Evolutionary conservation across 2,329 filamentous ascomycete species (phyloP).

Genomic region (Stachybotrys elegans): DNA sequence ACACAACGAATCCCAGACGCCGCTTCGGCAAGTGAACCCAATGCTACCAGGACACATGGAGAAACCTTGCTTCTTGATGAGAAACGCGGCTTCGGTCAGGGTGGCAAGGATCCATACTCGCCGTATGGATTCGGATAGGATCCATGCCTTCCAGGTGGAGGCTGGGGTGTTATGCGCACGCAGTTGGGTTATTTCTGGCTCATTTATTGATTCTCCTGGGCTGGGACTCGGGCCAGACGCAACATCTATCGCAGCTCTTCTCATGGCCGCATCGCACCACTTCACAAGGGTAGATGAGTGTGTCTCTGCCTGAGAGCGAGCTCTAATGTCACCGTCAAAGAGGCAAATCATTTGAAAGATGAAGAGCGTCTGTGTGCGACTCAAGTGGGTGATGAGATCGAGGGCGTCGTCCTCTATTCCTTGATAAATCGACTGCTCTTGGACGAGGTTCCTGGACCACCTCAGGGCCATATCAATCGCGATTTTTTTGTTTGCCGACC

Average conservation of each 20-base stretch:
- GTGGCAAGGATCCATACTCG: conserved; percentile 14
- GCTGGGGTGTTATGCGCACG: conserved; percentile 1
- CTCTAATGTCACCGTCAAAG: conserved; percentile 7
- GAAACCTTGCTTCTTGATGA: conserved; percentile 10
- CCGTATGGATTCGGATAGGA: conserved; percentile 17
- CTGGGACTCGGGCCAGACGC: not conserved
- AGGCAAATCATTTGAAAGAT: conserved; percentile 6
- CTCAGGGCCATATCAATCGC: conserved; percentile 1
- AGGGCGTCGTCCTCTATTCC: not conserved
- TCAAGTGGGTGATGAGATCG: conserved; percentile 4
- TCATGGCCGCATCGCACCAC: conserved; percentile 2
- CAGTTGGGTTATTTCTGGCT: not conserved
- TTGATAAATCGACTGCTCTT: conserved; percentile 3
- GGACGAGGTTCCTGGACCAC: conserved; percentile 2
- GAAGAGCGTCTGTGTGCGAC: conserved; percentile 5
- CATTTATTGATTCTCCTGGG: not conserved
- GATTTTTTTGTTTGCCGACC: not conserved
- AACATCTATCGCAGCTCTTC: not conserved
- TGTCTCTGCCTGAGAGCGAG: conserved; percentile 4
- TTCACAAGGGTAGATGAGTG: not conserved
- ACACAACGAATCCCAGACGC: conserved; percentile 14
- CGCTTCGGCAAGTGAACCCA: conserved; percentile 12
- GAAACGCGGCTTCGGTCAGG: conserved; percentile 9
- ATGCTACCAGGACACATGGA: conserved; percentile 14
- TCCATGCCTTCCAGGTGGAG: conserved; percentile 15